A percentile compares a stretch with the other conserved stretches of the same genome.
These are phyloP conservation scores for Boletus semigastroideus DNA, from an alignment of 1,284 basidiomycete species.

Conservation along the genomic window DNA sequence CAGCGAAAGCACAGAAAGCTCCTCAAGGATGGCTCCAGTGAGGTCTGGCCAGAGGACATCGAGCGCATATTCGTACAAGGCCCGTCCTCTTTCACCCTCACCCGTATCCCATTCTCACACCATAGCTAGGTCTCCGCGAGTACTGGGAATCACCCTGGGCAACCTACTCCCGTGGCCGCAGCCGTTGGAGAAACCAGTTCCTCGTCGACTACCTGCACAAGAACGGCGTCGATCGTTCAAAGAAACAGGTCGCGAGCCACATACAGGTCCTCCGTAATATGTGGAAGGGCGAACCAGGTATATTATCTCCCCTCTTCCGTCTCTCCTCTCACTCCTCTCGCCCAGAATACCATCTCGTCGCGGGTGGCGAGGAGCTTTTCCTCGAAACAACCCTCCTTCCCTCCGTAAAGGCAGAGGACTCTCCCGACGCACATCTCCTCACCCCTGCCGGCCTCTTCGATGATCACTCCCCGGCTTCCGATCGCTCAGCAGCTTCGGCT, in stretches of 20 bases:
- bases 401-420: constrained; percentile 51
- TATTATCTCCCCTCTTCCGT: constrained; percentile 10
- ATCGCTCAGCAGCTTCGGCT: constrained; percentile 31
- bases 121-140: constrained; percentile 55
- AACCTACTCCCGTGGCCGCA: constrained; percentile 71
- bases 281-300: constrained; percentile 81
- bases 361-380: constrained; percentile 69
- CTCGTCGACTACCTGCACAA: constrained; percentile 74
- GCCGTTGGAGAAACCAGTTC: constrained; percentile 78
- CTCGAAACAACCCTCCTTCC: constrained; percentile 47
- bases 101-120: neutral
- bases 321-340: constrained; percentile 25
- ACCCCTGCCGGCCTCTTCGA: constrained; percentile 35
- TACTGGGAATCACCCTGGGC: constrained; percentile 81
- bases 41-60: constrained; percentile 77
- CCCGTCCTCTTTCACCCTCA: constrained; percentile 23
- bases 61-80: constrained; percentile 77
- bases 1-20: constrained; percentile 80
- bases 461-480: constrained; percentile 34
- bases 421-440: constrained; percentile 37
- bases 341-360: constrained; percentile 63
- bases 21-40: constrained; percentile 75
- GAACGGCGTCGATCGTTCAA: constrained; percentile 64
- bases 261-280: constrained; percentile 81
- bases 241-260: constrained; percentile 83